These are phyloP conservation scores for Leccinum uliginosum DNA, from an alignment of 768 basidiomycete species.

Conservation along the genomic window DNA sequence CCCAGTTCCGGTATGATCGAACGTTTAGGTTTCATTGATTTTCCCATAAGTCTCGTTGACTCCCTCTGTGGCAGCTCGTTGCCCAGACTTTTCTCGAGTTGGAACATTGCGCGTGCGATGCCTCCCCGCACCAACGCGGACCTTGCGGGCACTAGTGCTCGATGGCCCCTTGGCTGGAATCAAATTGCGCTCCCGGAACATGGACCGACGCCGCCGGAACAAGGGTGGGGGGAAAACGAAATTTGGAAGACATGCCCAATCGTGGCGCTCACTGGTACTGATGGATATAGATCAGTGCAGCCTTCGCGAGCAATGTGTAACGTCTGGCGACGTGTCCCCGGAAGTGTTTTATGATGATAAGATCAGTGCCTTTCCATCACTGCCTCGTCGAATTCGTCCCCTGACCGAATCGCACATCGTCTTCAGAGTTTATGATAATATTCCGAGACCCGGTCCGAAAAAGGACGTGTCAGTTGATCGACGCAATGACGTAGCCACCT, in stretches of 20 bases:
- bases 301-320: not conserved
- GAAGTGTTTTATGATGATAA: not conserved
- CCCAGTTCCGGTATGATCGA: constrained; percentile 31
- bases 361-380: constrained; percentile 4
- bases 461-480: constrained; percentile 21
- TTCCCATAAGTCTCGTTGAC: constrained; percentile 12
- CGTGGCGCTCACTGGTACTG: constrained; percentile 11
- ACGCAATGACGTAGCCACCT: constrained; percentile 23
- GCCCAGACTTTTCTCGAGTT: constrained; percentile 5
- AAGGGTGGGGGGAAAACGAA: constrained; percentile 2
- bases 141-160: constrained; percentile 13
- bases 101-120: constrained; percentile 8
- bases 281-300: constrained; percentile 7
- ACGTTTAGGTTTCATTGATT: constrained; percentile 8
- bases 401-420: not conserved
- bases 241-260: constrained; percentile 3
- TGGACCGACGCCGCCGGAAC: constrained; percentile 15
- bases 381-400: not conserved
- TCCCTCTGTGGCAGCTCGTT: constrained; percentile 13
- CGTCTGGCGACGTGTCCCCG: not conserved
- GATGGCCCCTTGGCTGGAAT: not conserved
- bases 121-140: constrained; percentile 9
- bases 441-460: constrained; percentile 13
- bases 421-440: not conserved
- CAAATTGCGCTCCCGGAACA: not conserved